These are phyloP conservation scores for Pleurotus djamor DNA, from an alignment of 768 basidiomycete species.

Conservation along the genomic window DNA sequence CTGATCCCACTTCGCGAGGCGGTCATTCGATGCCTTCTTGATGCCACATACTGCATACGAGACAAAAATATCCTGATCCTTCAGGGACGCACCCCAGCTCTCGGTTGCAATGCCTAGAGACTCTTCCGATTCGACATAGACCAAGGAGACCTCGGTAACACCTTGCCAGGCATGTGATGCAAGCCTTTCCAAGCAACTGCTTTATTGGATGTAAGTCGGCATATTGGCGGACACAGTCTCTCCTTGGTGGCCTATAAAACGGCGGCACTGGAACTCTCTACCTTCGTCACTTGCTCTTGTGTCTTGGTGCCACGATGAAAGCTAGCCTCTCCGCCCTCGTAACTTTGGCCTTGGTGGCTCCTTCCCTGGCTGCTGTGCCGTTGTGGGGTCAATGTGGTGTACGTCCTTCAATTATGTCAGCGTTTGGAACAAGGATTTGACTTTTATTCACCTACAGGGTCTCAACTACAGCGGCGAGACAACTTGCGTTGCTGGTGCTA, in stretches of 20 bases:
- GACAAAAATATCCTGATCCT: background rate
- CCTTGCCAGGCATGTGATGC: constrained; percentile 15
- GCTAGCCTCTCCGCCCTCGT: background rate
- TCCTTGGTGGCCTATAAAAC: background rate
- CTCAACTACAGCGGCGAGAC: constrained; percentile 40
- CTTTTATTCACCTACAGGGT: constrained; percentile 24
- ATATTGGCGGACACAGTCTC: constrained; percentile 20
- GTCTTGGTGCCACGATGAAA: background rate
- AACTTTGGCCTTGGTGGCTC: background rate
- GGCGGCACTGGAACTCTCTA: background rate
- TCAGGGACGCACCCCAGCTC: background rate
- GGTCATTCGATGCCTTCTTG: too few species aligned
- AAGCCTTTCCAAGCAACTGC: background rate
- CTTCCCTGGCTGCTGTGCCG: constrained; percentile 22
- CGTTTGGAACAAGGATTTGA: background rate
- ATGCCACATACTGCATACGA: too few species aligned
- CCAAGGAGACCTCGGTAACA: background rate
- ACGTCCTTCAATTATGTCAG: constrained; percentile 11
- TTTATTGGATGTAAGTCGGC: constrained; percentile 25
- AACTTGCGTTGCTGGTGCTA: constrained; percentile 39
- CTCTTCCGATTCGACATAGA: background rate
- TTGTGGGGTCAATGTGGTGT: constrained; percentile 55
- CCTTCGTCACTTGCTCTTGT: background rate
- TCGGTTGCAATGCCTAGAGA: background rate
- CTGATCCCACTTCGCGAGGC: too few species aligned